Base-by-base conservation (phyloP, 805 yeast genomes). In the Candida morakotiae region DNA sequence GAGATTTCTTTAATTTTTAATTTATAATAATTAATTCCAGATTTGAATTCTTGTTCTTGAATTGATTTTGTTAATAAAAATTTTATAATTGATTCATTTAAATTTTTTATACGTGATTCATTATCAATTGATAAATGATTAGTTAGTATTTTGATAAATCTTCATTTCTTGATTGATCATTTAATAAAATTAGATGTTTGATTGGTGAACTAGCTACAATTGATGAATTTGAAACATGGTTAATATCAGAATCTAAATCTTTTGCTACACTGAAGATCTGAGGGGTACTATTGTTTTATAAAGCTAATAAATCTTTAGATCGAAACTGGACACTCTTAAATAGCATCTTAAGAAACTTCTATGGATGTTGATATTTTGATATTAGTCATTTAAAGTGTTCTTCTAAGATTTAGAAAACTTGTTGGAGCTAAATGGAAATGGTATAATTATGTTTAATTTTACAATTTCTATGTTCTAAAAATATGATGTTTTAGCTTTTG, bases 211-310 rank as follows among this genome's bases (percentile, higher is more conserved):
- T 41, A 6, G 36, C 24, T 5, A 41, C 44, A 16, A 31, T 28
- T 2, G 33, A 13, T 16, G 35, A 19, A 19, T 23, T 34, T 13
- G 14, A 35, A 6, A 18, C 31, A 9, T 28, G 31, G n/a, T n/a
- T n/a, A 2, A 19, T n/a, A 3, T 30, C 35, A 24, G 20, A 27
- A 6, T 44, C 39, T 13, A 35, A 25, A 40, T 67, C 73, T 42
- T 51, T 58, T 14, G 73, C 72, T 15, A 67, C 72, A 25, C 51
- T 45, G 43, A 67, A 67, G 6, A 62, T 47, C 32, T 66, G 66
- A 1, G 73, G 73, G 1, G 73, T 67, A 52, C 56, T 14, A 67
- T 67, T 11, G 44, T 67, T 71, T 44, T 67, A 67, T 19, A 67
- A 49, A 5, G 72, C 62, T 1, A 71, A 71, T 21, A 67, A 53